Evolutionary conservation across 257 asterid genomes (phyloP).

Genomic region (Petunia secreta): DNA sequence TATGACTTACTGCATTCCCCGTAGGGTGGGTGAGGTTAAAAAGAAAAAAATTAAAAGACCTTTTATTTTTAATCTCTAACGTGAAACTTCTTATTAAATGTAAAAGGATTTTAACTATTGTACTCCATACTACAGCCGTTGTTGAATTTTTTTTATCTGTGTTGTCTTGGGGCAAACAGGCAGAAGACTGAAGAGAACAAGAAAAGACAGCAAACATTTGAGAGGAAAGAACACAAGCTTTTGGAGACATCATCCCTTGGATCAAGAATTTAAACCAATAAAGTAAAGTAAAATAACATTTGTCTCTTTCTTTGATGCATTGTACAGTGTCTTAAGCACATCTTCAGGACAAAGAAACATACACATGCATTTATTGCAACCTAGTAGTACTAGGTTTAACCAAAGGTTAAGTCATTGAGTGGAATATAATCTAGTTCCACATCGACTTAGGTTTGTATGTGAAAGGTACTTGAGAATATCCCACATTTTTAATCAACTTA

Average conservation of each 20-base stretch:
- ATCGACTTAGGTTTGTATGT: too few relatives aligned
- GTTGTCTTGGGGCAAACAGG: background rate
- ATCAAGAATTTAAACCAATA: background rate
- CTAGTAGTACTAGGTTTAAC: background rate
- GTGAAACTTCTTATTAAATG: background rate
- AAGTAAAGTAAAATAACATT: background rate
- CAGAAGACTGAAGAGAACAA: background rate
- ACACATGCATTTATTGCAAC: constrained; percentile 9
- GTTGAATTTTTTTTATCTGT: background rate
- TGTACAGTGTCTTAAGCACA: constrained; percentile 22
- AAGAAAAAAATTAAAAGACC: too few relatives aligned
- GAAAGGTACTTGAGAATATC: too few relatives aligned
- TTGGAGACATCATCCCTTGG: background rate
- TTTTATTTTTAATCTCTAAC: too few relatives aligned
- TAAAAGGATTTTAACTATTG: background rate
- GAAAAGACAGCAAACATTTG: background rate
- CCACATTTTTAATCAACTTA: too few relatives aligned
- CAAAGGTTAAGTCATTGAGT: too few relatives aligned
- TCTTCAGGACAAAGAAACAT: constrained; percentile 21
- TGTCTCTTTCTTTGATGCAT: constrained; percentile 23
- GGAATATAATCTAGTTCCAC: too few relatives aligned
- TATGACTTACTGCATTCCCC: too few relatives aligned
- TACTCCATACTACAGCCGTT: background rate
- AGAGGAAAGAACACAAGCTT: background rate
- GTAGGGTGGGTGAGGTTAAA: too few relatives aligned